A percentile compares a stretch with the other conserved stretches of the same genome.
Conservation (phyloP, 176 grass and related monocot species). For the Chloris gayana region DNA sequence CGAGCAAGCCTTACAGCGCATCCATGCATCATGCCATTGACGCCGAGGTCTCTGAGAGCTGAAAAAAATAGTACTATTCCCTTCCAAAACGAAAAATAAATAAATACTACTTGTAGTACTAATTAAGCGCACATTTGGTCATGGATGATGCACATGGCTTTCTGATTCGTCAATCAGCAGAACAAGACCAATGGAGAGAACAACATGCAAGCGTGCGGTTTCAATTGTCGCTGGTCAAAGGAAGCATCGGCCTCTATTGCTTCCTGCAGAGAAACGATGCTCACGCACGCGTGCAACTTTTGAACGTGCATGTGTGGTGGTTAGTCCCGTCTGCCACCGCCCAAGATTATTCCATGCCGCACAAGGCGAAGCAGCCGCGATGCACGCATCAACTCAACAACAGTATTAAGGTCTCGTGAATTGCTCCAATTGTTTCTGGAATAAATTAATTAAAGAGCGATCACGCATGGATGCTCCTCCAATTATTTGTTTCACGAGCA, state of each 20-base stretch:
- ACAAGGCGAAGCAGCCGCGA: too few relatives aligned
- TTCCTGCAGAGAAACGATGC: not conserved
- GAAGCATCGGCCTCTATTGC: not conserved
- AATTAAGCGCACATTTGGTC: not conserved
- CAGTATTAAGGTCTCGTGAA: not conserved
- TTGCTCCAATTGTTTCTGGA: not conserved
- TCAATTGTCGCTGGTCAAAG: not conserved
- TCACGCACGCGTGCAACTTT: not conserved
- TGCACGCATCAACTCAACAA: not conserved
- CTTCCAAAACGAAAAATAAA: not conserved
- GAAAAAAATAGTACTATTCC: not conserved
- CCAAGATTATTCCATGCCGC: not conserved
- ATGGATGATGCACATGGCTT: not conserved
- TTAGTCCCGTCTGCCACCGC: not conserved
- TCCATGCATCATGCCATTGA: too few relatives aligned
- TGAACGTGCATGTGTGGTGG: not conserved
- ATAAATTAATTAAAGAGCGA: not conserved
- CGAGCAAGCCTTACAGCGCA: not conserved
- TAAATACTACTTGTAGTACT: not conserved
- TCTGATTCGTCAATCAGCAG: not conserved
- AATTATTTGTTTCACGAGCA: not conserved
- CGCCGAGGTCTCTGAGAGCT: too few relatives aligned
- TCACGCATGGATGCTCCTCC: not conserved
- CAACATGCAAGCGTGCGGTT: not conserved
- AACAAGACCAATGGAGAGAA: not conserved